Conservation (phyloP, 305 asterid genomes). For the Solanum hybrid region DNA sequence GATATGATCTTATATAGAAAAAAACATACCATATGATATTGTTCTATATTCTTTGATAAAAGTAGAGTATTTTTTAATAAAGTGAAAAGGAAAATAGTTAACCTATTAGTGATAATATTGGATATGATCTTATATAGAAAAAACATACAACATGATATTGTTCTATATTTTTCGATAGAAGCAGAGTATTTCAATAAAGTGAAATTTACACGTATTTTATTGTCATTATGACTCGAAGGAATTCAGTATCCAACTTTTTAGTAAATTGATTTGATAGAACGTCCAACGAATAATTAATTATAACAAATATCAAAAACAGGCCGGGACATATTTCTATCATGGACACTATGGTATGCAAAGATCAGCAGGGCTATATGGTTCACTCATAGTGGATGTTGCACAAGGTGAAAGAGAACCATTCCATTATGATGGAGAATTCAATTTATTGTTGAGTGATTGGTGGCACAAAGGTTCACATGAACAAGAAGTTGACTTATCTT, state of each 20-base stretch:
- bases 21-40: not conserved
- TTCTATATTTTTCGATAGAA: not conserved
- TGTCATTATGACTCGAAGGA: not conserved
- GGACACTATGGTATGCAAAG: constrained; percentile 95
- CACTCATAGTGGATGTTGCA: constrained; percentile 57
- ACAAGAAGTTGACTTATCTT: constrained; percentile 64
- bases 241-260: not conserved
- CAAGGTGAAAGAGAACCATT: constrained; percentile 50
- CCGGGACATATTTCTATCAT: constrained; percentile 86
- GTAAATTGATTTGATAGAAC: not conserved
- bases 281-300: not conserved
- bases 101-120: not conserved
- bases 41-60: not conserved
- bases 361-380: constrained; percentile 75
- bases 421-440: constrained; percentile 59
- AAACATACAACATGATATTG: not conserved
- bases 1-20: not conserved
- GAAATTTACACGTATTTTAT: not conserved
- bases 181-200: not conserved
- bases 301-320: constrained; percentile 19
- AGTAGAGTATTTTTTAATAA: not conserved
- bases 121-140: not conserved
- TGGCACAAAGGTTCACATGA: constrained; percentile 61
- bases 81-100: not conserved
- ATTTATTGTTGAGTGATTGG: constrained; percentile 64